Percentiles rank a stretch among this genome's conserved stretches.
These are phyloP conservation scores for Boletellus deceptivus DNA, from an alignment of 1,284 basidiomycete genomes.

Conservation along the genomic window DNA sequence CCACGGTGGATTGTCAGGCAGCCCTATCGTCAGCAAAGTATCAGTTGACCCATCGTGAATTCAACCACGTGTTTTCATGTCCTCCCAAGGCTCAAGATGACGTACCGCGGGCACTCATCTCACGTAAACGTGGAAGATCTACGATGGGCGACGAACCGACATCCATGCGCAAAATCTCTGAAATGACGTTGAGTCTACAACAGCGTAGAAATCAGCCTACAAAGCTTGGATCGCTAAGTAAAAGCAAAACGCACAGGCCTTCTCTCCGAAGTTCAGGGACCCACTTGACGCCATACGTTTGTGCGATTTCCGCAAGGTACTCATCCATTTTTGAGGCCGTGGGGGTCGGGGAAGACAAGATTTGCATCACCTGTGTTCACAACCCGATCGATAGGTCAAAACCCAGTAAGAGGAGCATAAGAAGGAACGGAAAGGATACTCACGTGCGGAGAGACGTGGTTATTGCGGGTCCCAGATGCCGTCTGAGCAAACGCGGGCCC, in stretches of 20 bases:
- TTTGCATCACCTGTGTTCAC: slow-evolving; percentile 45
- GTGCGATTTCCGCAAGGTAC: slow-evolving; percentile 54
- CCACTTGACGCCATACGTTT: slow-evolving; percentile 58
- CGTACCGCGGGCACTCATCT: slow-evolving; percentile 58
- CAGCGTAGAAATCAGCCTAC: slow-evolving; percentile 1
- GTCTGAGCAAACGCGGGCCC: slow-evolving; percentile 57
- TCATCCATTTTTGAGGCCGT: slow-evolving; percentile 55
- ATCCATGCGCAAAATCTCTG: slow-evolving; percentile 52
- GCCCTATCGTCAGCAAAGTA: slow-evolving; percentile 41
- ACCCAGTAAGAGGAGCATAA: not conserved
- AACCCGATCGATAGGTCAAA: slow-evolving; percentile 6
- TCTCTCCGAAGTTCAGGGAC: slow-evolving; percentile 55
- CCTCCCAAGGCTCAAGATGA: slow-evolving; percentile 1
- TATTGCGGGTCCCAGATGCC: slow-evolving; percentile 50
- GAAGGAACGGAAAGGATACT: slow-evolving; percentile 11
- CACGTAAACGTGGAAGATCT: slow-evolving; percentile 54
- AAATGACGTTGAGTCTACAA: slow-evolving; percentile 50
- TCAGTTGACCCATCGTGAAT: slow-evolving; percentile 1
- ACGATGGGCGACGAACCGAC: slow-evolving; percentile 47
- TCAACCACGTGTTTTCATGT: not conserved
- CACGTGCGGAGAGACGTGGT: slow-evolving; percentile 55
- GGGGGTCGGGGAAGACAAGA: slow-evolving; percentile 50
- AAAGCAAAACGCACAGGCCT: slow-evolving; percentile 52
- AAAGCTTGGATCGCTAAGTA: not conserved
- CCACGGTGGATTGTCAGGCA: slow-evolving; percentile 70